A percentile compares a stretch with the other conserved stretches of the same genome.
Evolutionary conservation across 2,329 filamentous ascomycete species (phyloP).

Genomic region (Hirsutella rhossiliensis): DNA sequence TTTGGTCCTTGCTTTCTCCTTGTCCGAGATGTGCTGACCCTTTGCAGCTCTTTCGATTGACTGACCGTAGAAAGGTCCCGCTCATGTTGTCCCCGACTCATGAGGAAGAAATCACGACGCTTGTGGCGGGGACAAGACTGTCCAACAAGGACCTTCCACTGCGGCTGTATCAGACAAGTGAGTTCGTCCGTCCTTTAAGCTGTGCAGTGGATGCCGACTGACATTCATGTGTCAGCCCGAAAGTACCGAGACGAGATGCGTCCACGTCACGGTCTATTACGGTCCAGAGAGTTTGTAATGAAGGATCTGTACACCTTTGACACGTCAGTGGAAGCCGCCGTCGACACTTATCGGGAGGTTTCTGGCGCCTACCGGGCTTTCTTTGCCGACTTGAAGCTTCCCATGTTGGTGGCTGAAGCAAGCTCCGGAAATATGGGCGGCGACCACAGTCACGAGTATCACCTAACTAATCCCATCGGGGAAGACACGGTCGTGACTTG

Average conservation of each 20-base stretch:
- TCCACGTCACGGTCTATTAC: slow-evolving; percentile 76
- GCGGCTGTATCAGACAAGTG: slow-evolving; percentile 81
- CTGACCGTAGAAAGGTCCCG: slow-evolving; percentile 62
- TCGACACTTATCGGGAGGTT: slow-evolving; percentile 70
- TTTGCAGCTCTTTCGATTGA: slow-evolving; percentile 62
- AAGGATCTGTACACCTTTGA: slow-evolving; percentile 98
- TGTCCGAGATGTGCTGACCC: background rate
- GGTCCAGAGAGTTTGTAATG: slow-evolving; percentile 90
- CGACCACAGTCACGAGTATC: slow-evolving; percentile 87
- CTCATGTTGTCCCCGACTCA: slow-evolving; percentile 86
- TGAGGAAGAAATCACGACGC: slow-evolving; percentile 84
- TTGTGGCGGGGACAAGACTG: slow-evolving; percentile 60
- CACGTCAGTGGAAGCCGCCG: slow-evolving; percentile 48
- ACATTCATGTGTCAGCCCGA: slow-evolving; percentile 40
- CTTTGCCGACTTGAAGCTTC: slow-evolving; percentile 72
- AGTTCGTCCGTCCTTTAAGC: slow-evolving; percentile 12
- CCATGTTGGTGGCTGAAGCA: slow-evolving; percentile 74
- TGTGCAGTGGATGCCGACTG: slow-evolving; percentile 4
- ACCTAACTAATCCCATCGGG: slow-evolving; percentile 65
- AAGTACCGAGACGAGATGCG: slow-evolving; percentile 93
- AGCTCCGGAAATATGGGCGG: slow-evolving; percentile 96
- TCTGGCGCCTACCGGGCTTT: slow-evolving; percentile 61
- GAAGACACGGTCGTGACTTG: slow-evolving; percentile 81
- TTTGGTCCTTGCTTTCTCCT: background rate
- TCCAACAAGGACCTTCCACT: slow-evolving; percentile 83